These are phyloP conservation scores for Hyphodiscus sp. DNA, from an alignment of 2,329 filamentous ascomycete species.

Conservation along the genomic window DNA sequence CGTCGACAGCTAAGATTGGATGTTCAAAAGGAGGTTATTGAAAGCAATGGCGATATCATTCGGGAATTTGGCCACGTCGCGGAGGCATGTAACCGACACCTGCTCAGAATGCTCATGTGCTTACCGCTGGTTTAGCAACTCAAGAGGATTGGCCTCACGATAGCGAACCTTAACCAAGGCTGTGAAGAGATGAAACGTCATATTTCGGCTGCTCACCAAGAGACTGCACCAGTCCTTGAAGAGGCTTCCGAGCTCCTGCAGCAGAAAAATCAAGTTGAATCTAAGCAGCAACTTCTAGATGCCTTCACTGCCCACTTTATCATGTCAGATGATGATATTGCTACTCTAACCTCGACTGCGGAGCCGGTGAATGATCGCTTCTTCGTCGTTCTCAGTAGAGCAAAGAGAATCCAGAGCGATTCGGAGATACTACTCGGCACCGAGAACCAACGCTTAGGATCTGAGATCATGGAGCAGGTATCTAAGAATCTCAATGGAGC, in stretches of 20 bases:
- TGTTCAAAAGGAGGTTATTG: conserved; percentile 85
- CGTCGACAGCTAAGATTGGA: conserved; percentile 74
- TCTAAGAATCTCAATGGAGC: conserved; percentile 81
- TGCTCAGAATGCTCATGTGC: neutral
- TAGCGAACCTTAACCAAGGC: conserved; percentile 70
- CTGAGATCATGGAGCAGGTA: conserved; percentile 87
- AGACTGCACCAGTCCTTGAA: conserved; percentile 67
- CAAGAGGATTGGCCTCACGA: conserved; percentile 70
- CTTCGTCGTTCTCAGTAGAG: conserved; percentile 68
- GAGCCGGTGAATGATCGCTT: conserved; percentile 83
- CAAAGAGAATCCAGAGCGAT: conserved; percentile 82
- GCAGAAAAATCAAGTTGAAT: conserved; percentile 68
- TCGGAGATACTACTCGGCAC: conserved; percentile 85
- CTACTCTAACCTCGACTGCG: conserved; percentile 67
- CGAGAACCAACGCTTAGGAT: conserved; percentile 79
- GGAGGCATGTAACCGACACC: conserved; percentile 49
- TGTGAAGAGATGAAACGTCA: conserved; percentile 77
- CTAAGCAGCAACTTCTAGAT: conserved; percentile 69
- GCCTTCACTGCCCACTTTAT: conserved; percentile 80
- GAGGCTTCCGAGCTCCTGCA: conserved; percentile 70
- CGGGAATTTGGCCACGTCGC: conserved; percentile 84
- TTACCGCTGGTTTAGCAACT: conserved; percentile 58
- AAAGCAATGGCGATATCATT: conserved; percentile 85
- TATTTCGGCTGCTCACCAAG: conserved; percentile 65
- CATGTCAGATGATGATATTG: conserved; percentile 72